Base-by-base conservation (phyloP, 2,329 filamentous ascomycete species). In the Aspergillus quadricinctus region DNA sequence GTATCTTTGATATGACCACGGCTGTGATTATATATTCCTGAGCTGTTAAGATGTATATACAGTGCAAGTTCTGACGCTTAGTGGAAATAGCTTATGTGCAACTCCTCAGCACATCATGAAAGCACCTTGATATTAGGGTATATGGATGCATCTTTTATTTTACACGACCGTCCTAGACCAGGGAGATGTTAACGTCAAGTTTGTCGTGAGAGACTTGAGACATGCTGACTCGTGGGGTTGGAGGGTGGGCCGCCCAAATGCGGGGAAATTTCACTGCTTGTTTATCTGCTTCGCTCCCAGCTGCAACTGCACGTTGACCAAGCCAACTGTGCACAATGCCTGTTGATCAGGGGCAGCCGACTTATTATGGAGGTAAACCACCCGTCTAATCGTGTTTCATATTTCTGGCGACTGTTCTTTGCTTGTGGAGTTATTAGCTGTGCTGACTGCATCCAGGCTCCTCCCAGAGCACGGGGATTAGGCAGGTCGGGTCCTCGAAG, bases 401-500 rank as follows among this genome's bases (percentile, higher is more conserved):
- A 14, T 29, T 21, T 27, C 21, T 45, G 9, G 23, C 25, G 17
- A 46, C 8, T 6, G n/a, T 41, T 27, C 27, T 43, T 37, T 37
- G 31, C 14, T 37, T 37, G 31, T 37, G 14, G 11, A 37, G 31
- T 7, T 17, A 17, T 37, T 45, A 49, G 41, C 48, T 53, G 1
- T 21, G 35, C 19, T 31, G 31, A 21, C 48, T 40, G 40, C 52
- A 45, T 31, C 51, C 53, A 65, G 61, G 55, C 60, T 53, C 66
- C 66, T 53, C 66, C 66, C 55, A 64, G 60, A 65, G 67, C 70
- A 54, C 69, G 66, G 55, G 70, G 70, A 54, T 58, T 65, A 52
- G 70, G 70, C 49, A 65, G 71, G 41, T 72, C 70, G 45, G 70
- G 71, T 35, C 70, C 70, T 31, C 70, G 71, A 46, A 64, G 69